Percentiles rank a stretch among this genome's conserved stretches.
Conservation (phyloP, 1,284 basidiomycete genomes). For the Gymnopus androsaceus region DNA sequence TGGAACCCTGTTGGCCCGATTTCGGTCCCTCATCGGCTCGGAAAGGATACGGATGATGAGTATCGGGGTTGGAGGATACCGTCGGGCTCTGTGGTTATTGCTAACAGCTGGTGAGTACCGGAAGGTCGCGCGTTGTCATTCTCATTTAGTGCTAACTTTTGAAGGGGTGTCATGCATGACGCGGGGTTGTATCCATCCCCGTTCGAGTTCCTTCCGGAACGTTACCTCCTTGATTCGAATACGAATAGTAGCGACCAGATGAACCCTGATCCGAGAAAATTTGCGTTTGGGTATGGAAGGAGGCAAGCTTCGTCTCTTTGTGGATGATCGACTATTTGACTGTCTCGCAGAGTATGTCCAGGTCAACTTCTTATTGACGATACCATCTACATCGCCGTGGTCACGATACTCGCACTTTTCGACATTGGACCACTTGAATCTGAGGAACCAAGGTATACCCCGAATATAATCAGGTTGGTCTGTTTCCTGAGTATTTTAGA, state of each 20-base stretch:
- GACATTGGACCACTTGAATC: slow-evolving; percentile 1
- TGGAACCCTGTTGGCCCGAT: slow-evolving; percentile 6
- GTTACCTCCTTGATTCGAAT: not conserved
- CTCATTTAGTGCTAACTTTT: not conserved
- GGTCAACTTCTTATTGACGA: slow-evolving; percentile 6
- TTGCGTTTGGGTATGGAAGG: slow-evolving; percentile 9
- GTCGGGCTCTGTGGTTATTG: slow-evolving; percentile 2
- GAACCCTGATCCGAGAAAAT: slow-evolving; percentile 9
- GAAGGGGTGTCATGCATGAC: slow-evolving; percentile 10
- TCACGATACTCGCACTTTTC: slow-evolving; percentile 1
- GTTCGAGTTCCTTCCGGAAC: slow-evolving; percentile 6
- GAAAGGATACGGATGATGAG: not conserved
- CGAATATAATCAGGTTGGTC: slow-evolving; percentile 1
- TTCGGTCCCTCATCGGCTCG: slow-evolving; percentile 1
- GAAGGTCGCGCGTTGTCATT: too few relatives aligned
- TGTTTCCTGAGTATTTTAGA: not conserved
- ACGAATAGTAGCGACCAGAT: not conserved
- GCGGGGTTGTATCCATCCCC: slow-evolving; percentile 3
- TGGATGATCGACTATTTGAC: not conserved
- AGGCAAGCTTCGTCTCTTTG: not conserved
- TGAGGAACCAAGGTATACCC: not conserved
- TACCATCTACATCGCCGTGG: slow-evolving; percentile 1
- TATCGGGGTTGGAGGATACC: slow-evolving; percentile 7
- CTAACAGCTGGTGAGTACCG: slow-evolving; percentile 7
- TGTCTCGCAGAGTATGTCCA: slow-evolving; percentile 9